These are phyloP conservation scores for Brasilioporus rufonigricans DNA, from an alignment of 768 basidiomycete genomes.

Conservation along the genomic window DNA sequence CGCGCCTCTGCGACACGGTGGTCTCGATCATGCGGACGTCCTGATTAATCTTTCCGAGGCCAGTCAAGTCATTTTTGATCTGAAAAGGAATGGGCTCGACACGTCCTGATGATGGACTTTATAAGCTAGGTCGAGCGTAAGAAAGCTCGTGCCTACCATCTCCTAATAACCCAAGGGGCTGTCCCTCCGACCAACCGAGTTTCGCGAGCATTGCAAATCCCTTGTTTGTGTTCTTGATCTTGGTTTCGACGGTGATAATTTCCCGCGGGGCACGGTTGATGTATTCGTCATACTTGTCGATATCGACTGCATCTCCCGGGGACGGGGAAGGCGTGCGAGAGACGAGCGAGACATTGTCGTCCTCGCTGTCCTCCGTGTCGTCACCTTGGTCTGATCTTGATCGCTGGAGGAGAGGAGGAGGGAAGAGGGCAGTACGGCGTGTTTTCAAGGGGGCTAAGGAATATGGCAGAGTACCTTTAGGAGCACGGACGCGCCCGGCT, in stretches of 20 bases:
- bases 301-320: constrained; percentile 48
- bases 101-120: constrained; percentile 49
- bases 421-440: constrained; percentile 56
- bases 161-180: constrained; percentile 70
- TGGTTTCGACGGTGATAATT: constrained; percentile 78
- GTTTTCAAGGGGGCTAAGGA: constrained; percentile 41
- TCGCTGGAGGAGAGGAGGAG: constrained; percentile 57
- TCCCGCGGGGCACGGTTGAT: constrained; percentile 51
- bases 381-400: constrained; percentile 40
- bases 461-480: constrained; percentile 70
- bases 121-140: background rate
- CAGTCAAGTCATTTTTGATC: constrained; percentile 73
- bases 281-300: constrained; percentile 69
- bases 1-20: constrained; percentile 79
- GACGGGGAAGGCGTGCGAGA: constrained; percentile 77
- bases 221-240: constrained; percentile 73
- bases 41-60: constrained; percentile 75
- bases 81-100: constrained; percentile 82
- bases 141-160: constrained; percentile 50
- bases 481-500: constrained; percentile 28
- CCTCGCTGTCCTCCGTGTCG: constrained; percentile 46
- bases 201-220: constrained; percentile 79
- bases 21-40: constrained; percentile 84
- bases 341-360: constrained; percentile 69
- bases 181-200: constrained; percentile 81